Base-by-base conservation (phyloP, 2,329 filamentous ascomycete species). In the Amylocarpus encephaloides region DNA sequence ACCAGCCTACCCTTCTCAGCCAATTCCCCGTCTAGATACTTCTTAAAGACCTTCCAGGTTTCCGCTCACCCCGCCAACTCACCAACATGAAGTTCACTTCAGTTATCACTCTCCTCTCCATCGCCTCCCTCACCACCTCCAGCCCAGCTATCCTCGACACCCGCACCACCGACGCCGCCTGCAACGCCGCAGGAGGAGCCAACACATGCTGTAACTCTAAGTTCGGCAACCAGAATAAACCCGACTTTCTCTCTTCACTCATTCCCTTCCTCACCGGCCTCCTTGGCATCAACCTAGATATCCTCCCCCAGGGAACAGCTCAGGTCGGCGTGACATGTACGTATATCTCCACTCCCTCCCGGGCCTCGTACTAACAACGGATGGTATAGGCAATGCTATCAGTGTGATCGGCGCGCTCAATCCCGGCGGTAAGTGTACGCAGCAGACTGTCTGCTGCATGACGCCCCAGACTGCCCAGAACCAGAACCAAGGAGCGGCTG, bases 1-100 rank as follows among this genome's bases (percentile, higher is more conserved):
- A 26, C 22, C 22, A 26, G 22, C 7, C 4, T 26, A 26, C 22
- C 22, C 4, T 4, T 26, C 11, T 36, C 11, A 13, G 5, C 12
- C 34, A 36, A 13, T 32, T 26, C 29, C 19, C 2, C 15, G 3
- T 5, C 6, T 12, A 41, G 5, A 18, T n/a, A 41, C 3, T 12
- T 19, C 11, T 16, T 41, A 3, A 22, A 41, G 18, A 26, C 5
- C 15, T 13, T 35, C 12, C 30, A 3, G 19, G 10, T 15, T 19
- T 16, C 38, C 12, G 3, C 12, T 36, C 34, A 10, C 26, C 30
- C 11, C 22, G 18, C 12, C 26, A 22, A 16, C 10, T 7, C 26
- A 3, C 51, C 59, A 63, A 52, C 47, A 66, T 66, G 62, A 55
- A 60, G 33, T 54, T 65, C 55, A 55, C 49, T 32, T 52, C 49